Evolutionary conservation across 2,329 filamentous ascomycete species (phyloP).

Genomic region (Pseudocercospora macadamiae): DNA sequence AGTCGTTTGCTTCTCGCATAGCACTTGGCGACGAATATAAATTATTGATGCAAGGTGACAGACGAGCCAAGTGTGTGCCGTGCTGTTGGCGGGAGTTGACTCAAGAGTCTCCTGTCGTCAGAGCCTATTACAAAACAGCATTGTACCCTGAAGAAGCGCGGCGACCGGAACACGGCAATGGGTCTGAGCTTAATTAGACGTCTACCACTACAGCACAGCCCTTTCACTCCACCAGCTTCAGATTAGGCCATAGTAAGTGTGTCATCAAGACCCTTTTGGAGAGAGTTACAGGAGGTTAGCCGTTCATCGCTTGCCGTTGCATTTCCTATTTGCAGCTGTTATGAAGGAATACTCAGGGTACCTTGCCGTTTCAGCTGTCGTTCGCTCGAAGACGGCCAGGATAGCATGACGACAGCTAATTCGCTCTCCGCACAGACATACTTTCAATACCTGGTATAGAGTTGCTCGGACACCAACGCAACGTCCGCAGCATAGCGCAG

Average conservation of each 20-base stretch:
- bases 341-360: background rate
- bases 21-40: too few species aligned
- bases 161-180: background rate
- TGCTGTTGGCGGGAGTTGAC: too few species aligned
- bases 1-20: too few species aligned
- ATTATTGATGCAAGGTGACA: too few species aligned
- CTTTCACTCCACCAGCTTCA: too few species aligned
- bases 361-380: slow-evolving; percentile 7
- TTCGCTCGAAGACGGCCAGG: background rate
- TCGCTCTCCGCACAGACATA: slow-evolving; percentile 5
- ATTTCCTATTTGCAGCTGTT: slow-evolving; percentile 3
- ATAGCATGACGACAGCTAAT: slow-evolving; percentile 4
- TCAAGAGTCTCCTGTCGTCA: too few species aligned
- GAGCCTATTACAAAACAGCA: background rate
- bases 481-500: background rate
- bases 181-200: background rate
- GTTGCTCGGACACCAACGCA: slow-evolving; percentile 4
- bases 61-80: too few species aligned
- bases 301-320: background rate
- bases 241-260: too few species aligned
- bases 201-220: background rate
- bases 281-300: too few species aligned
- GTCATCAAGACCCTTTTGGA: too few species aligned
- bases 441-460: slow-evolving; percentile 3
- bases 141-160: background rate